Conservation (phyloP, 208 protist genomes). For the Leishmania aethiopica region DNA sequence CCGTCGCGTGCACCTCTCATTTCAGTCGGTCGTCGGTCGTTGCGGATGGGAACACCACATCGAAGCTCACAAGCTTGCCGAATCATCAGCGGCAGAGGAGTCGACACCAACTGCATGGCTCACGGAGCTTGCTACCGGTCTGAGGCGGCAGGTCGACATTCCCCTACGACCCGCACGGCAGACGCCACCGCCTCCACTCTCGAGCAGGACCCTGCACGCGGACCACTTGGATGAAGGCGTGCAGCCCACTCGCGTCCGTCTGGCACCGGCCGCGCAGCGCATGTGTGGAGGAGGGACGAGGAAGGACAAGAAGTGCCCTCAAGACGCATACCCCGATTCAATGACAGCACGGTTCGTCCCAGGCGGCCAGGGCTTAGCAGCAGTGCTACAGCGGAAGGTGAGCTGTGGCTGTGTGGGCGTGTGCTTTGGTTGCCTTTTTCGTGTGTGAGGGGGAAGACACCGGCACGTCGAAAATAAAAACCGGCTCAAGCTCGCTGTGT, state of each 20-base stretch:
- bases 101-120: background rate
- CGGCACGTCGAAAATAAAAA: no score
- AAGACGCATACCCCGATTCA: background rate
- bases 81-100: background rate
- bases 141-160: background rate
- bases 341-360: background rate
- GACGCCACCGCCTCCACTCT: background rate
- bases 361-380: background rate
- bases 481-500: background rate
- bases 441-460: background rate
- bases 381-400: background rate
- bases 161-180: background rate
- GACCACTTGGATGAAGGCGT: background rate
- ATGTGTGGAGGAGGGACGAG: background rate
- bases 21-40: background rate
- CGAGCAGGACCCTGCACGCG: background rate
- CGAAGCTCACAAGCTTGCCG: background rate
- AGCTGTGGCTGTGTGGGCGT: background rate
- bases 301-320: background rate
- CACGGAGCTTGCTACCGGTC: background rate
- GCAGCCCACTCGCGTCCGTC: background rate
- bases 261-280: background rate
- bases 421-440: background rate
- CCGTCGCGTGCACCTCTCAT: constrained; percentile 1
- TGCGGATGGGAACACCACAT: background rate